Evolutionary conservation across 2,329 filamentous ascomycete species (phyloP).

Genomic region (Alternaria angustiovoidea): DNA sequence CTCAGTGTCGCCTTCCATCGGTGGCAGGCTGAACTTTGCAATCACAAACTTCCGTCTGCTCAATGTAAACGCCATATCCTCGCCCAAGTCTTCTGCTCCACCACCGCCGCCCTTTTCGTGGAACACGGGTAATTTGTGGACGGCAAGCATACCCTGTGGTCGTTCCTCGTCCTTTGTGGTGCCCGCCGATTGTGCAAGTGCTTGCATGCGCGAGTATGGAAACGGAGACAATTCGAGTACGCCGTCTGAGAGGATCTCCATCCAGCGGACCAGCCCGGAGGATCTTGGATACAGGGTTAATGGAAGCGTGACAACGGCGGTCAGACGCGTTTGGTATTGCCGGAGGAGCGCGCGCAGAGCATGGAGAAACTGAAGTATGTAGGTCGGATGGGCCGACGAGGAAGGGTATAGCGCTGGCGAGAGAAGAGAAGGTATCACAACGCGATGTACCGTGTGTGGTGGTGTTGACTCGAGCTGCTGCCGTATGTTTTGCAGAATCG

Average conservation of each 20-base stretch:
- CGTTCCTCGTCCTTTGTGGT: conserved; percentile 72
- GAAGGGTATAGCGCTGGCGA: conserved; percentile 85
- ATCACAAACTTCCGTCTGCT: conserved; percentile 86
- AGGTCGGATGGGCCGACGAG: conserved; percentile 71
- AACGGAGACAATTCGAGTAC: conserved; percentile 83
- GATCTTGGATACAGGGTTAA: conserved; percentile 79
- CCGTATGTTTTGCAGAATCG: conserved; percentile 71
- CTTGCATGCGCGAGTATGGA: conserved; percentile 65
- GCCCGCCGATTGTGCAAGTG: conserved; percentile 57
- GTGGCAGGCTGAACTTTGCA: conserved; percentile 87
- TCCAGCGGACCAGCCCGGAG: conserved; percentile 81
- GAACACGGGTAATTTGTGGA: conserved; percentile 83
- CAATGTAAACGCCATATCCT: conserved; percentile 90
- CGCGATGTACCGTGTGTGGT: conserved; percentile 73
- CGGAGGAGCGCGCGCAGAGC: conserved; percentile 77
- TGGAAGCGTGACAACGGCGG: conserved; percentile 78
- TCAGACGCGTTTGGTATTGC: conserved; percentile 69
- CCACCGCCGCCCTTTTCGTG: conserved; percentile 89
- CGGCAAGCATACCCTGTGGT: conserved; percentile 83
- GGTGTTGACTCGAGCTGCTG: conserved; percentile 58
- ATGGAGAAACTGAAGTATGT: conserved; percentile 83
- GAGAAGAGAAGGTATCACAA: conserved; percentile 84
- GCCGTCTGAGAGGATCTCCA: conserved; percentile 84
- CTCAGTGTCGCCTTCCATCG: conserved; percentile 77
- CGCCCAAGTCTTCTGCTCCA: conserved; percentile 68